phyloP scores from a whole-genome alignment of 192 early-diverging fungal genomes.

The Kappamyces sp. region DNA sequence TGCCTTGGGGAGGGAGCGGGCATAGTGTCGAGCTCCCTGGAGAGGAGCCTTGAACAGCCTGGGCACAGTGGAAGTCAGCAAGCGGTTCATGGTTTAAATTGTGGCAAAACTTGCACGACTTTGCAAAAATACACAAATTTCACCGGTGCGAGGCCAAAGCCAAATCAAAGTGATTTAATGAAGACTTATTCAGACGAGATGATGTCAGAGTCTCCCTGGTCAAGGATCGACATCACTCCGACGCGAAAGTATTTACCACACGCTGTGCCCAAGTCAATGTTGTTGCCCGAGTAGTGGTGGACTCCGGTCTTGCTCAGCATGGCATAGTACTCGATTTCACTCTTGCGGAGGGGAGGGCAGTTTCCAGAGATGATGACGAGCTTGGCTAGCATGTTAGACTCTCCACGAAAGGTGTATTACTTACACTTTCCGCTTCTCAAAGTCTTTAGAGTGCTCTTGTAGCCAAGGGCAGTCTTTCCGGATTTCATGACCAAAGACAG shows the following conservation, averaged over 20 bases:
- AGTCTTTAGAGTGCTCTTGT: constrained; percentile 98
- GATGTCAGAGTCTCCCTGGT: constrained; percentile 97
- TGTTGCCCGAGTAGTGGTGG: constrained; percentile 99
- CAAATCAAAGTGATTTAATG: not conserved
- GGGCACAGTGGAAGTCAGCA: not conserved
- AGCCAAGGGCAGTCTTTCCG: constrained; percentile 96
- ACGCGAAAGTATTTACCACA: constrained; percentile 99
- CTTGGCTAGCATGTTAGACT: constrained; percentile 66
- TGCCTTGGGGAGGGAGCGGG: too few species aligned
- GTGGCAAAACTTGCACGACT: not conserved
- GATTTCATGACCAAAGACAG: constrained; percentile 99
- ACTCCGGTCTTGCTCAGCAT: constrained; percentile 99
- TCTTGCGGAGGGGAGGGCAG: constrained; percentile 99
- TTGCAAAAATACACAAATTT: not conserved
- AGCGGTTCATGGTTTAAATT: not conserved
- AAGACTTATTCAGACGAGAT: constrained; percentile 27
- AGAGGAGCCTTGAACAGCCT: not conserved
- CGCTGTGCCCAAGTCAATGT: constrained; percentile 98
- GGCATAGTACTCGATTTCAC: constrained; percentile 99
- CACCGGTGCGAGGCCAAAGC: not conserved
- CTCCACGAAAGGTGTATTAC: constrained; percentile 16
- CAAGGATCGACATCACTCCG: constrained; percentile 91
- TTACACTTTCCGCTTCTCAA: constrained; percentile 91
- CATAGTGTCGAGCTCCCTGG: not conserved
- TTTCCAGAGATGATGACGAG: constrained; percentile 98